A percentile compares a stretch with the other conserved stretches of the same genome.
Evolutionary conservation across 495 filamentous ascomycete genomes (phyloP).

Genomic region (Articulospora tetracladia): DNA sequence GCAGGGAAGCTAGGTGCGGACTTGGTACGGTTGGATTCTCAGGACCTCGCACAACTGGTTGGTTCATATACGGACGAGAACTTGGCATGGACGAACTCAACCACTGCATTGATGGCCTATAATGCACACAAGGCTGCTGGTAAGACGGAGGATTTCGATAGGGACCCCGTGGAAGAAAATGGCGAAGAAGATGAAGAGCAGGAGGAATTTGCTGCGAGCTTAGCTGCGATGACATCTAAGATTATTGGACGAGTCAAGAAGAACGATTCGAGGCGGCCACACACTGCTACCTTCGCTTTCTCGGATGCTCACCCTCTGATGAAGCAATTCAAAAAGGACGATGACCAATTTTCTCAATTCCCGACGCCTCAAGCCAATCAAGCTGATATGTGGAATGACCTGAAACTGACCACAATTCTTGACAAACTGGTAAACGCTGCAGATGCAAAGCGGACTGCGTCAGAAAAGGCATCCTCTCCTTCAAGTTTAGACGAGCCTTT

Average conservation of each 20-base stretch:
- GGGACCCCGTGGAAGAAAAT: constrained; percentile 28
- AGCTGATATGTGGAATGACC: constrained; percentile 26
- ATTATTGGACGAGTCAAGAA: background rate
- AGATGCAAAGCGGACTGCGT: constrained; percentile 23
- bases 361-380: background rate
- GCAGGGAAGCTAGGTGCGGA: constrained; percentile 65
- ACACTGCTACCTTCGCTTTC: background rate
- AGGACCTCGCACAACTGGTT: constrained; percentile 75
- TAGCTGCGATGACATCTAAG: background rate
- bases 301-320: background rate
- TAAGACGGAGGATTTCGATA: constrained; percentile 27
- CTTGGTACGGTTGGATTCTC: constrained; percentile 70
- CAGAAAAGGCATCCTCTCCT: background rate
- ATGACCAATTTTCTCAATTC: background rate
- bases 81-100: constrained; percentile 35
- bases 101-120: constrained; percentile 60
- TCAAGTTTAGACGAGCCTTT: constrained; percentile 6
- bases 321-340: background rate
- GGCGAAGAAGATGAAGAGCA: constrained; percentile 6
- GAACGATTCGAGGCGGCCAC: background rate
- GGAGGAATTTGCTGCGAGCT: background rate
- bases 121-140: constrained; percentile 30
- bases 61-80: constrained; percentile 70
- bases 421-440: constrained; percentile 21
- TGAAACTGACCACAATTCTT: constrained; percentile 32